Conservation (phyloP, 2,329 filamentous ascomycete genomes). For the Annulohypoxylon truncatum region DNA sequence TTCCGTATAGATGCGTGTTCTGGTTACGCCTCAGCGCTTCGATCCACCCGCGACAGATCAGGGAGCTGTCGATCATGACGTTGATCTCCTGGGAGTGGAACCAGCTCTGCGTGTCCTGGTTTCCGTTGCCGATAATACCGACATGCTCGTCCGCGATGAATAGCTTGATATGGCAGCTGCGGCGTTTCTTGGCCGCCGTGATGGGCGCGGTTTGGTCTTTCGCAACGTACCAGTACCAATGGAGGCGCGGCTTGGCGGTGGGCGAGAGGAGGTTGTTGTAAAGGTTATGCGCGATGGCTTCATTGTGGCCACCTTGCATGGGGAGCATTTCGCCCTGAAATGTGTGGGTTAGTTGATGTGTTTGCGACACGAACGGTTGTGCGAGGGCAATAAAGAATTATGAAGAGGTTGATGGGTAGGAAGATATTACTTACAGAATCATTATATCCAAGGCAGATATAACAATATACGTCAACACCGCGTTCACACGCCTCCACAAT, state of each 20-base stretch:
- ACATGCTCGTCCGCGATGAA: constrained; percentile 77
- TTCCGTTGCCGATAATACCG: constrained; percentile 79
- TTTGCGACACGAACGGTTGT: neutral
- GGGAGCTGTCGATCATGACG: constrained; percentile 74
- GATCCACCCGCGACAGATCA: constrained; percentile 72
- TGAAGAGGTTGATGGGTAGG: too few species aligned
- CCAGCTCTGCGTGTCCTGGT: constrained; percentile 85
- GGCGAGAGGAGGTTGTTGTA: constrained; percentile 67
- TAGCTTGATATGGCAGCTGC: constrained; percentile 81
- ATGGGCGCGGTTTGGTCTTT: constrained; percentile 79
- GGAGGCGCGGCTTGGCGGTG: constrained; percentile 61
- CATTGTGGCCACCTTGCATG: constrained; percentile 79
- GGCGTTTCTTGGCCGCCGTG: constrained; percentile 71
- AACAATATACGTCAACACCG: constrained; percentile 75
- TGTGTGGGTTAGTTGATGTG: neutral
- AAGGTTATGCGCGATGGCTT: constrained; percentile 73
- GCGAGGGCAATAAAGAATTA: too few species aligned
- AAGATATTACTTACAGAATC: constrained; percentile 63
- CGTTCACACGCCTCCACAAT: constrained; percentile 73
- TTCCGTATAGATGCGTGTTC: constrained; percentile 71
- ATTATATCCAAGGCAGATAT: constrained; percentile 83
- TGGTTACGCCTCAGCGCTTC: constrained; percentile 72
- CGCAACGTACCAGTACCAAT: constrained; percentile 77
- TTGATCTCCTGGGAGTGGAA: constrained; percentile 84
- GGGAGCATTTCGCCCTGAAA: constrained; percentile 76